Percentiles rank a stretch among this genome's conserved stretches.
These are phyloP conservation scores for Phoenix dactylifera DNA, from an alignment of 176 grass and related monocot species.

Conservation along the genomic window DNA sequence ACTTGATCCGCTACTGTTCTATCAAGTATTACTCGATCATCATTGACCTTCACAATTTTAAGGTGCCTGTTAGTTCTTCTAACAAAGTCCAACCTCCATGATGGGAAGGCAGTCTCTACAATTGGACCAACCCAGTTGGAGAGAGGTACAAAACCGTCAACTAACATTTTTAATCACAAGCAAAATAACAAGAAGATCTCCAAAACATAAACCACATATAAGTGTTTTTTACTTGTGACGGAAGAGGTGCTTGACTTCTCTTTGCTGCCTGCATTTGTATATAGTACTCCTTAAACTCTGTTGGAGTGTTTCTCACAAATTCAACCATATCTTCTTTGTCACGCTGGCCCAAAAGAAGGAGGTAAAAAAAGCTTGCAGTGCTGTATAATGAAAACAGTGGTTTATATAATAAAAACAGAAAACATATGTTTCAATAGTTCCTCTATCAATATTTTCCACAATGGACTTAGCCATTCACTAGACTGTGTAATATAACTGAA, in stretches of 20 bases:
- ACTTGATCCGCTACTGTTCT: conserved; percentile 87
- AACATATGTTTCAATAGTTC: too few relatives aligned
- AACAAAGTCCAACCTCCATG: too few relatives aligned
- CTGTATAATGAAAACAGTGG: too few relatives aligned
- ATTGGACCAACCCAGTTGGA: too few relatives aligned
- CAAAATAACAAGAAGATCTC: neutral
- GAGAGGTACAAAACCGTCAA: too few relatives aligned
- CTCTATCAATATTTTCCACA: too few relatives aligned
- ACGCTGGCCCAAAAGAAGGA: conserved; percentile 26
- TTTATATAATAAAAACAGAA: too few relatives aligned
- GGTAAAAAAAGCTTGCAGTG: neutral
- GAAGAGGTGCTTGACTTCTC: conserved; percentile 74
- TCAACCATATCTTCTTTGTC: conserved; percentile 85
- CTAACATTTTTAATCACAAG: neutral
- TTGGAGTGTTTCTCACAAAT: conserved; percentile 62
- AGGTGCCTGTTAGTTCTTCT: neutral
- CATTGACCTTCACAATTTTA: conserved; percentile 58
- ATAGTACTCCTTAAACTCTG: conserved; percentile 87
- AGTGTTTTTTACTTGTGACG: conserved; percentile 48
- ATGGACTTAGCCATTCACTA: too few relatives aligned
- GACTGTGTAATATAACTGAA: too few relatives aligned
- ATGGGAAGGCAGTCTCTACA: too few relatives aligned
- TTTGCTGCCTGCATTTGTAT: conserved; percentile 97
- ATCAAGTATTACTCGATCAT: conserved; percentile 71
- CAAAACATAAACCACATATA: conserved; percentile 8